Conservation (phyloP, 2,329 filamentous ascomycete genomes). For the Cladosporium oxysporum region DNA sequence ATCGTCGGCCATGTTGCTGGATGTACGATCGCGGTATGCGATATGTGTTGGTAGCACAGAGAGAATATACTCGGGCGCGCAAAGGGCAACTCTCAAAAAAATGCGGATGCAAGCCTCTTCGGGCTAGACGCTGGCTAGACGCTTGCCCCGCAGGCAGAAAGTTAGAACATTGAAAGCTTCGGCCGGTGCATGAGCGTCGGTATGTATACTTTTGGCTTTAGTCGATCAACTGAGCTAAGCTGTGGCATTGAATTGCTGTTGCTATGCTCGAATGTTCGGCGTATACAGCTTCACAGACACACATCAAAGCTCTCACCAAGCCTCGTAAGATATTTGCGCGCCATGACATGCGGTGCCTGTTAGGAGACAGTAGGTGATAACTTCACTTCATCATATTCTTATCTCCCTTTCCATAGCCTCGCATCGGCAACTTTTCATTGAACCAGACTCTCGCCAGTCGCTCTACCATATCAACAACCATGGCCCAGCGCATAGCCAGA, state of each 20-base stretch:
- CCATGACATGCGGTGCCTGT: neutral
- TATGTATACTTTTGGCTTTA: neutral
- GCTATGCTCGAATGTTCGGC: slow-evolving; percentile 17
- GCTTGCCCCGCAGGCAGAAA: slow-evolving; percentile 10
- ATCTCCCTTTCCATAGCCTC: neutral
- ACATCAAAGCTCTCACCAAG: neutral
- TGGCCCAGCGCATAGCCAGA: neutral
- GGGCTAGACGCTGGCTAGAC: slow-evolving; percentile 12
- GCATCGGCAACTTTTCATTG: neutral
- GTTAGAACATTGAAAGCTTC: neutral
- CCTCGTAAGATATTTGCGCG: neutral
- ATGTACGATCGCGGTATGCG: neutral
- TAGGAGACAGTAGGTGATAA: slow-evolving; percentile 1
- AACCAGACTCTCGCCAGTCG: neutral
- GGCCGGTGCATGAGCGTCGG: neutral
- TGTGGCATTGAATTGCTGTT: neutral
- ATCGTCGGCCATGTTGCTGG: slow-evolving; percentile 77
- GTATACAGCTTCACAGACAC: slow-evolving; percentile 19
- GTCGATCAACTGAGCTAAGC: neutral
- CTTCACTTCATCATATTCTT: neutral
- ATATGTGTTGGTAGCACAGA: neutral
- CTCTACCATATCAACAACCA: neutral
- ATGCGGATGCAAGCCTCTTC: slow-evolving; percentile 9
- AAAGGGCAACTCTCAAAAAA: slow-evolving; percentile 8
- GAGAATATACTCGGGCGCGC: neutral